phyloP scores from a whole-genome alignment of 2,329 filamentous ascomycete species.

The Stromatinia cepivora region DNA sequence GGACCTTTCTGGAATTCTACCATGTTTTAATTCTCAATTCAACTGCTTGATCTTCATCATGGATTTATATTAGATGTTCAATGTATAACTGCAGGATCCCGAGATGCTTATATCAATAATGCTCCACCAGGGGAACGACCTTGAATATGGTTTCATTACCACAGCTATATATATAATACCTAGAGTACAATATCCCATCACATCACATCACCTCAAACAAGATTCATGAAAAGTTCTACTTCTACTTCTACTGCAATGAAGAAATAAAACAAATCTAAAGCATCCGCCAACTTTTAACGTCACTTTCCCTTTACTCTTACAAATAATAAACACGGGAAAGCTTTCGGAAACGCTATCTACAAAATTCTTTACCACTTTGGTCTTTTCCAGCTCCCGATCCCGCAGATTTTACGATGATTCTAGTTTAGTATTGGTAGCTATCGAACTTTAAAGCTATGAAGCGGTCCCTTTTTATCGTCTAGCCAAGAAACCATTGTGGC shows the following conservation, averaged over 20 bases:
- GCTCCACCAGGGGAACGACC: background rate
- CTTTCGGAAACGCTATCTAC: background rate
- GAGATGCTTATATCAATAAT: background rate
- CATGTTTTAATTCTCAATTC: background rate
- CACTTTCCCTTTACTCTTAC: background rate
- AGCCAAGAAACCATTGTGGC: background rate
- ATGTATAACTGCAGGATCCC: background rate
- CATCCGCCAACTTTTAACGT: background rate
- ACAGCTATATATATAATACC: no score
- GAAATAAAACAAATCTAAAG: background rate
- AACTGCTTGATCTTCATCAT: slow-evolving; percentile 1
- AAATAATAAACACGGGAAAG: background rate
- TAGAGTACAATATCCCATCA: no score
- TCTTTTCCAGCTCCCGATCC: background rate
- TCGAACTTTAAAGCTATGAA: background rate
- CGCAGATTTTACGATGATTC: background rate
- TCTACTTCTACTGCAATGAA: no score
- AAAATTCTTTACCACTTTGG: background rate
- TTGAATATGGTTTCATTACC: no score
- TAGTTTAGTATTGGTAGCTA: background rate
- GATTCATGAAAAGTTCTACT: background rate
- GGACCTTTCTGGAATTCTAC: no score
- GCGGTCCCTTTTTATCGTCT: background rate
- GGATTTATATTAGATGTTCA: slow-evolving; percentile 2
- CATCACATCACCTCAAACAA: background rate